Percentiles rank a stretch among this genome's conserved stretches.
Evolutionary conservation across 805 yeast species (phyloP).

Genomic region (Candida caryicola): DNA sequence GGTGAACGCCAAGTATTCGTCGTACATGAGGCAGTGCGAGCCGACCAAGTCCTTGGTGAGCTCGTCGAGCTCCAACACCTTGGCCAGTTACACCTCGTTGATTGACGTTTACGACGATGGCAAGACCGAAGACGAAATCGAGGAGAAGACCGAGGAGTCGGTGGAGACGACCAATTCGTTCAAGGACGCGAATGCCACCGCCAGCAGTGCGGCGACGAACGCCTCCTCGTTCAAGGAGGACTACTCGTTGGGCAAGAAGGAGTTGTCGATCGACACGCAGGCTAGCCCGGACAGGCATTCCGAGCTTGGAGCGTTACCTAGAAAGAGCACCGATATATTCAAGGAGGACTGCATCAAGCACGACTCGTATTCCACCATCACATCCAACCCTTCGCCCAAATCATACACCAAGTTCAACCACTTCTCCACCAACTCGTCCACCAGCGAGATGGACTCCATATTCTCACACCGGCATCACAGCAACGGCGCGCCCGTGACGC

Average conservation of each 20-base stretch:
- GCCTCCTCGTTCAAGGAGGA: background rate
- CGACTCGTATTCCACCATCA: slow-evolving; percentile 1
- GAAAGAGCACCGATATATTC: background rate
- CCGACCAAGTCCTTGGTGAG: slow-evolving; percentile 9
- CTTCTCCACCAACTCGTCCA: slow-evolving; percentile 9
- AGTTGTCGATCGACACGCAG: slow-evolving; percentile 5
- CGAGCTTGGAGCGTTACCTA: background rate
- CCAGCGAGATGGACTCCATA: slow-evolving; percentile 12
- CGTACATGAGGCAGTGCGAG: slow-evolving; percentile 12
- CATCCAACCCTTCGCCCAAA: slow-evolving; percentile 3
- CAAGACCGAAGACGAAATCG: slow-evolving; percentile 12
- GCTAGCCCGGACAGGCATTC: slow-evolving; percentile 2
- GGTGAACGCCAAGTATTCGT: slow-evolving; percentile 12
- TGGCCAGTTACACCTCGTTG: slow-evolving; percentile 26
- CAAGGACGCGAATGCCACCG: background rate
- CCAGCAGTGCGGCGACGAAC: background rate
- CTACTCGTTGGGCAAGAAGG: background rate
- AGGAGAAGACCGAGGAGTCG: background rate
- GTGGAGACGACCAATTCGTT: background rate
- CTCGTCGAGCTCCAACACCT: slow-evolving; percentile 21
- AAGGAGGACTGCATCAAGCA: background rate
- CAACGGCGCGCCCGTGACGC: slow-evolving; percentile 6
- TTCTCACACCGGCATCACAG: slow-evolving; percentile 8
- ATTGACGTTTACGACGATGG: slow-evolving; percentile 29
- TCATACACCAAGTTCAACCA: slow-evolving; percentile 2